Percentiles rank a stretch among this genome's conserved stretches.
Evolutionary conservation across 1,139 yeast species (phyloP).

Genomic region (Yamadazyma triangularis): DNA sequence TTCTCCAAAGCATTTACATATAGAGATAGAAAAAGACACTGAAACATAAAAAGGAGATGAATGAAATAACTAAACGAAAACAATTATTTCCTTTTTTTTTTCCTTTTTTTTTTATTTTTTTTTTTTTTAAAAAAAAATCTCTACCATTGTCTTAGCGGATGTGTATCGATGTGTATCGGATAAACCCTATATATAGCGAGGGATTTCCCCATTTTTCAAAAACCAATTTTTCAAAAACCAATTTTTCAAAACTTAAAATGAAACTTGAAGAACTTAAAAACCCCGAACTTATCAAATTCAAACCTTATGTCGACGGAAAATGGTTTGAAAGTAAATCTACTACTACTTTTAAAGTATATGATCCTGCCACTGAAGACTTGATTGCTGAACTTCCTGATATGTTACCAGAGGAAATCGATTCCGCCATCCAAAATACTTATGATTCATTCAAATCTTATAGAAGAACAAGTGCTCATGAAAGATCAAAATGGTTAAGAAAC

Average conservation of each 20-base stretch:
- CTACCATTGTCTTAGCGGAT: no score
- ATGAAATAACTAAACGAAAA: no score
- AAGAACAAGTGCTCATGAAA: conserved; percentile 58
- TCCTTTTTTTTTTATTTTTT: no score
- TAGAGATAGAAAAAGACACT: no score
- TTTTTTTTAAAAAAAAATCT: no score
- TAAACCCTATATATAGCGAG: neutral
- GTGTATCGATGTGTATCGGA: no score
- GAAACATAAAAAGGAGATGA: no score
- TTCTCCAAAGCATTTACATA: no score
- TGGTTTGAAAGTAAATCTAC: conserved; percentile 55
- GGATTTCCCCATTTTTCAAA: neutral
- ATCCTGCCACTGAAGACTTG: conserved; percentile 67
- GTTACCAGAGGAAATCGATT: conserved; percentile 49
- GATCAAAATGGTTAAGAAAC: conserved; percentile 61
- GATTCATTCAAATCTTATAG: conserved; percentile 57
- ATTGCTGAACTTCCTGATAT: conserved; percentile 58
- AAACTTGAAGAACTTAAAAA: conserved; percentile 49
- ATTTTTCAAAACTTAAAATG: no score
- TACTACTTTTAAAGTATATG: conserved; percentile 59
- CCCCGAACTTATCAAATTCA: conserved; percentile 51
- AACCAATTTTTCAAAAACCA: no score
- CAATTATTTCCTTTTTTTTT: no score
- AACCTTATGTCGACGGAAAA: conserved; percentile 65
- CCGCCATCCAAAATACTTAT: conserved; percentile 59